phyloP scores from a whole-genome alignment of 257 asterid species.

The Lavandula angustifolia region DNA sequence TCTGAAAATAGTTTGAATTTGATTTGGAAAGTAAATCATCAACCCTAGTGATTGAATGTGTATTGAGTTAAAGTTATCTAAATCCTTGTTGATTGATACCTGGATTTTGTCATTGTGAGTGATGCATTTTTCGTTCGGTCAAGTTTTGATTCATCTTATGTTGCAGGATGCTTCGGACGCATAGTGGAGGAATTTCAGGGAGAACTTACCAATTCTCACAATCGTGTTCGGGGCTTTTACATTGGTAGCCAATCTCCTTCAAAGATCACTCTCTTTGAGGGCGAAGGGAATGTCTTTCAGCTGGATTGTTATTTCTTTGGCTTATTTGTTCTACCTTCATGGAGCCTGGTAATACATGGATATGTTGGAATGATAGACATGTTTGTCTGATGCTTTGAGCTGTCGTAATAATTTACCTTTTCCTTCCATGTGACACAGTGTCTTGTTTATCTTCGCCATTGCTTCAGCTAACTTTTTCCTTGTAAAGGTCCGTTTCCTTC shows the following conservation, averaged over 20 bases:
- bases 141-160: constrained; percentile 14
- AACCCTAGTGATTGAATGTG: constrained; percentile 13
- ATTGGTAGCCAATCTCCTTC: constrained; percentile 56
- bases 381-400: constrained; percentile 24
- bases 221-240: constrained; percentile 71
- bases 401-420: constrained; percentile 24
- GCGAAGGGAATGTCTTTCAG: constrained; percentile 82
- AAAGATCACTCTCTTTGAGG: constrained; percentile 50
- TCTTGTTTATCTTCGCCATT: constrained; percentile 62
- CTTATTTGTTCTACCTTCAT: constrained; percentile 75
- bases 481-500: constrained; percentile 72
- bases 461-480: constrained; percentile 79
- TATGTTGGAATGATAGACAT: constrained; percentile 18
- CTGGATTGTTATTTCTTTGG: constrained; percentile 72
- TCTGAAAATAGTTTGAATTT: not conserved
- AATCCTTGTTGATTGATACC: constrained; percentile 17
- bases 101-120: not conserved
- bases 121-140: constrained; percentile 21
- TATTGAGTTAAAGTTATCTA: not conserved
- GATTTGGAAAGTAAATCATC: not conserved
- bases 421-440: constrained; percentile 48
- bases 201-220: constrained; percentile 69
- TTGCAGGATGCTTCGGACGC: constrained; percentile 84
- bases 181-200: constrained; percentile 94
- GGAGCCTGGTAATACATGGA: constrained; percentile 70